Evolutionary conservation across 352 stramenopile genomes (phyloP).

Genomic region (Pythium utonaiense): DNA sequence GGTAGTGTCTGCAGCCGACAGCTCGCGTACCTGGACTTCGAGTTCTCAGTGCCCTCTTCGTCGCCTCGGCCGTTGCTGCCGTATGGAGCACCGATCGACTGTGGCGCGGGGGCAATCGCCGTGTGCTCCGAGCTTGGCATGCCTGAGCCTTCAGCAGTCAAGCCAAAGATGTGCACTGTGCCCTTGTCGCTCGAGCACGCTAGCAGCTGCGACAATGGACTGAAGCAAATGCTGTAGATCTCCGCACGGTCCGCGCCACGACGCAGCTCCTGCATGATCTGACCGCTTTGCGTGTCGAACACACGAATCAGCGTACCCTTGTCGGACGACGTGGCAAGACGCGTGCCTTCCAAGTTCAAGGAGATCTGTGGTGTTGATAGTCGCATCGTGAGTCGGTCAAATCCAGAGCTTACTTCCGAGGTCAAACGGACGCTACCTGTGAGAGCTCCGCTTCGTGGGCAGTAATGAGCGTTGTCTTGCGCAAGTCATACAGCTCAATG

Average conservation of each 20-base stretch:
- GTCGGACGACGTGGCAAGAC: slow-evolving; percentile 94
- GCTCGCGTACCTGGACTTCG: slow-evolving; percentile 68
- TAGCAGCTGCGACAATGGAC: slow-evolving; percentile 90
- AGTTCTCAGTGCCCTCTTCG: slow-evolving; percentile 85
- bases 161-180: slow-evolving; percentile 94
- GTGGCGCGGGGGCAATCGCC: slow-evolving; percentile 46
- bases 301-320: slow-evolving; percentile 98
- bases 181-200: slow-evolving; percentile 97
- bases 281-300: slow-evolving; percentile 94
- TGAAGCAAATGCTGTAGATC: slow-evolving; percentile 98
- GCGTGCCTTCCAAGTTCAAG: slow-evolving; percentile 93
- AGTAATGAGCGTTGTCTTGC: slow-evolving; percentile 94
- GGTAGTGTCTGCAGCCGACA: background rate
- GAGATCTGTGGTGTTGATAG: slow-evolving; percentile 49
- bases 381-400: background rate
- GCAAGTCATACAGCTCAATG: slow-evolving; percentile 97
- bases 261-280: slow-evolving; percentile 86
- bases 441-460: slow-evolving; percentile 94
- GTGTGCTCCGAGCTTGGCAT: slow-evolving; percentile 53
- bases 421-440: slow-evolving; percentile 38
- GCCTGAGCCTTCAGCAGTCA: slow-evolving; percentile 65
- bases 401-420: too few relatives aligned
- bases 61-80: slow-evolving; percentile 41
- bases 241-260: slow-evolving; percentile 94
- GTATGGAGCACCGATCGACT: slow-evolving; percentile 40